Conservation (phyloP, 169 alveolate genomes). For the Eimeria necatrix region DNA sequence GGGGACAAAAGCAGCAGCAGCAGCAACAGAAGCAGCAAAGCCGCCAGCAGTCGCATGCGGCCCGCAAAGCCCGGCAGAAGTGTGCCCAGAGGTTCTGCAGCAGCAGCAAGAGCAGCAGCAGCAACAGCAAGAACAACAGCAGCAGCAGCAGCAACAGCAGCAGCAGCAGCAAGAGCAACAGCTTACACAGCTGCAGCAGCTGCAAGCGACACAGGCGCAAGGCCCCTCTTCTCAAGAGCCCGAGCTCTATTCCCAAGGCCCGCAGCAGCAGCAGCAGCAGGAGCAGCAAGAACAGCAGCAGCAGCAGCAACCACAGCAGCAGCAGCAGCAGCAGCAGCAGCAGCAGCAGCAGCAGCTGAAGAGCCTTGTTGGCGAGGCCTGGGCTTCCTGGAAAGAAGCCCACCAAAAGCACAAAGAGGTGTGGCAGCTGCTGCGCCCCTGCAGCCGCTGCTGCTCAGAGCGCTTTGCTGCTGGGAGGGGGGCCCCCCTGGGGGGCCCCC, state of each 20-base stretch:
- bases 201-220: background rate
- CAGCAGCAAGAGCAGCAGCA: background rate
- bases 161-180: background rate
- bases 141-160: background rate
- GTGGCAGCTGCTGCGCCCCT: background rate
- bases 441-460: background rate
- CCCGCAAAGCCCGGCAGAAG: no score
- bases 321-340: no score
- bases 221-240: background rate
- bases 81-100: no score
- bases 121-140: background rate
- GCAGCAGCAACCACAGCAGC: no score
- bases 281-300: no score
- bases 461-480: background rate
- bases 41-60: background rate
- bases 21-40: background rate
- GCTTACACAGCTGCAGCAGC: background rate
- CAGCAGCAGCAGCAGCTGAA: background rate
- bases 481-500: constrained; percentile 28
- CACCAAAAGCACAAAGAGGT: constrained; percentile 14
- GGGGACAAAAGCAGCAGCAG: background rate
- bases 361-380: background rate
- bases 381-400: background rate
- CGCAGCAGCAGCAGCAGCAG: background rate
- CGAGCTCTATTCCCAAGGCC: background rate